Evolutionary conservation across 2,329 filamentous ascomycete species (phyloP).

Genomic region (Orbilia blumenaviensis): DNA sequence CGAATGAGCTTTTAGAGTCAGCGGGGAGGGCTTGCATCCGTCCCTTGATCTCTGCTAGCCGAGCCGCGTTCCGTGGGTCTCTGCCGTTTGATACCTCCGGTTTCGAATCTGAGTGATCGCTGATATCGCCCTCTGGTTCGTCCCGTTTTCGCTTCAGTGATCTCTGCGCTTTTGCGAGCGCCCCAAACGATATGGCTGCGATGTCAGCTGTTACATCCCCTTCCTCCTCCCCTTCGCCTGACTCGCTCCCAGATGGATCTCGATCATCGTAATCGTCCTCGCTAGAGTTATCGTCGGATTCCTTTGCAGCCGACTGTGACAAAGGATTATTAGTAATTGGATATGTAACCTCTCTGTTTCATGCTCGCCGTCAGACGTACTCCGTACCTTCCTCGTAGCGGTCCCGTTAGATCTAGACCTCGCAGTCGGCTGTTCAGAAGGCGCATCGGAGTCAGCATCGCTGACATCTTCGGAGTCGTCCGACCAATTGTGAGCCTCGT

Average conservation of each 20-base stretch:
- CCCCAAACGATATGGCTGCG: slow-evolving; percentile 41
- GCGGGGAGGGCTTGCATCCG: slow-evolving; percentile 38
- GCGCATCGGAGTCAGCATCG: slow-evolving; percentile 32
- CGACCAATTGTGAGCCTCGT: slow-evolving; percentile 37
- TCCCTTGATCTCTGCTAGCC: slow-evolving; percentile 41
- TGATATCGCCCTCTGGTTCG: slow-evolving; percentile 18
- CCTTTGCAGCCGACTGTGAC: slow-evolving; percentile 8
- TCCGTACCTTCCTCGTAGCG: slow-evolving; percentile 38
- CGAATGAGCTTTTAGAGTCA: slow-evolving; percentile 39
- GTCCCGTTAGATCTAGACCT: slow-evolving; percentile 17
- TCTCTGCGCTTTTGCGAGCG: slow-evolving; percentile 43
- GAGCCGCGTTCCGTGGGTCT: slow-evolving; percentile 32
- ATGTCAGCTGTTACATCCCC: slow-evolving; percentile 32
- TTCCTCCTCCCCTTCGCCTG: slow-evolving; percentile 24
- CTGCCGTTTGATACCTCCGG: slow-evolving; percentile 15
- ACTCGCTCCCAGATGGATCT: slow-evolving; percentile 5
- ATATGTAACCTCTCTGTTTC: not conserved
- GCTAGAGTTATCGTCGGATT: not conserved
- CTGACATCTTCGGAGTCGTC: slow-evolving; percentile 31
- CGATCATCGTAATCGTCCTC: slow-evolving; percentile 1
- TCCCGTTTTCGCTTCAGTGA: slow-evolving; percentile 48
- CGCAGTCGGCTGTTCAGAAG: slow-evolving; percentile 16
- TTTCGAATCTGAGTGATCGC: slow-evolving; percentile 21
- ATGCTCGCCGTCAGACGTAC: slow-evolving; percentile 1
- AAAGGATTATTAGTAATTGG: slow-evolving; percentile 6